These are phyloP conservation scores for Areca catechu DNA, from an alignment of 176 grass and related monocot species.

Conservation along the genomic window DNA sequence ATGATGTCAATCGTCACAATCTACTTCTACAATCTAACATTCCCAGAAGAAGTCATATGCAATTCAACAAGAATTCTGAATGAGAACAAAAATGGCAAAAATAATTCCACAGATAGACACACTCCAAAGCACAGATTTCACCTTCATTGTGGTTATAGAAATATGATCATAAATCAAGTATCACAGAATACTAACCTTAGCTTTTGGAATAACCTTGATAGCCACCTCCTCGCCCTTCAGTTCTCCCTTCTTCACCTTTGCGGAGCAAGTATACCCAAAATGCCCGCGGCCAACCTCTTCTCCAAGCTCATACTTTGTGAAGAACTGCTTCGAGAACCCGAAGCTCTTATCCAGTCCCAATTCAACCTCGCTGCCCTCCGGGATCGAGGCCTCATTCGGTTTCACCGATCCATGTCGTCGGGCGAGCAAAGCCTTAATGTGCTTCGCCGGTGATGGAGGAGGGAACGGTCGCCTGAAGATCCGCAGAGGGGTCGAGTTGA, in stretches of 20 bases:
- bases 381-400: slow-evolving; percentile 59
- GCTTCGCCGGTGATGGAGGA: slow-evolving; percentile 72
- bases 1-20: too few relatives aligned
- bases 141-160: too few relatives aligned
- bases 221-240: slow-evolving; percentile 75
- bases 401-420: slow-evolving; percentile 65
- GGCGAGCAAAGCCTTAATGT: slow-evolving; percentile 66
- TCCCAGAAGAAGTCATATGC: too few relatives aligned
- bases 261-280: slow-evolving; percentile 75
- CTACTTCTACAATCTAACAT: too few relatives aligned
- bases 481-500: slow-evolving; percentile 26
- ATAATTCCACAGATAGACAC: too few relatives aligned
- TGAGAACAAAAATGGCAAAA: too few relatives aligned
- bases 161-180: neutral
- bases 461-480: slow-evolving; percentile 35
- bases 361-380: slow-evolving; percentile 47
- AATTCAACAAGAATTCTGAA: too few relatives aligned
- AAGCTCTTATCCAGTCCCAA: slow-evolving; percentile 64
- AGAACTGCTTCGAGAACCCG: slow-evolving; percentile 61
- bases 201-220: slow-evolving; percentile 77
- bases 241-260: slow-evolving; percentile 69
- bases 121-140: too few relatives aligned
- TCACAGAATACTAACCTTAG: slow-evolving; percentile 38
- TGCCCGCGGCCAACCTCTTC: slow-evolving; percentile 67
- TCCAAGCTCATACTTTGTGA: slow-evolving; percentile 62